These are phyloP conservation scores for Pichia sporocuriosa DNA, from an alignment of 805 yeast species.

Conservation along the genomic window DNA sequence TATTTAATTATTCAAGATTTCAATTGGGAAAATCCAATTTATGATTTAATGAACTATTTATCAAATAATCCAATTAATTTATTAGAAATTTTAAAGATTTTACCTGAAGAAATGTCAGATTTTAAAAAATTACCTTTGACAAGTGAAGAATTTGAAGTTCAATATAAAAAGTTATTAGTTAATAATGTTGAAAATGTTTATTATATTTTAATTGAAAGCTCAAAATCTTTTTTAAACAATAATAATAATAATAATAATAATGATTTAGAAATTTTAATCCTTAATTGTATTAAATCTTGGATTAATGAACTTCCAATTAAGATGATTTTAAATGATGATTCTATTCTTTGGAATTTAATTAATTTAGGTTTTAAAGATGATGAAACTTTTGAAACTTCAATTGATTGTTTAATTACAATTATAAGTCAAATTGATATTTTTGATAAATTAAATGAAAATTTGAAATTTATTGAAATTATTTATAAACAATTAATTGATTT, in stretches of 20 bases:
- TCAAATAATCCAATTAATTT: constrained; percentile 41
- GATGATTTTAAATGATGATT: constrained; percentile 52
- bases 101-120: constrained; percentile 88
- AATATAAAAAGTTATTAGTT: constrained; percentile 58
- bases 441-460: constrained; percentile 55
- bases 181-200: constrained; percentile 65
- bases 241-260: constrained; percentile 30
- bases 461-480: constrained; percentile 9
- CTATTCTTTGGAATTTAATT: constrained; percentile 55
- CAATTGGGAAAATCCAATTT: constrained; percentile 64
- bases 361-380: constrained; percentile 54
- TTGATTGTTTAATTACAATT: constrained; percentile 80
- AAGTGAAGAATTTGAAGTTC: constrained; percentile 66
- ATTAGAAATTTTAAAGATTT: constrained; percentile 73
- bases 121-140: constrained; percentile 70
- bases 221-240: constrained; percentile 19
- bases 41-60: constrained; percentile 53
- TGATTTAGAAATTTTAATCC: constrained; percentile 38
- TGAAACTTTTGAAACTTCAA: constrained; percentile 72
- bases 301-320: constrained; percentile 76
- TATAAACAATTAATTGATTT: constrained; percentile 62
- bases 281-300: constrained; percentile 86
- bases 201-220: constrained; percentile 49
- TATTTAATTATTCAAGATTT: constrained; percentile 73
- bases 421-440: constrained; percentile 77